Evolutionary conservation across 2,329 filamentous ascomycete species (phyloP), one percentile per base, ranked within the genome.

Genomic region (Aureobasidium sp.): DNA sequence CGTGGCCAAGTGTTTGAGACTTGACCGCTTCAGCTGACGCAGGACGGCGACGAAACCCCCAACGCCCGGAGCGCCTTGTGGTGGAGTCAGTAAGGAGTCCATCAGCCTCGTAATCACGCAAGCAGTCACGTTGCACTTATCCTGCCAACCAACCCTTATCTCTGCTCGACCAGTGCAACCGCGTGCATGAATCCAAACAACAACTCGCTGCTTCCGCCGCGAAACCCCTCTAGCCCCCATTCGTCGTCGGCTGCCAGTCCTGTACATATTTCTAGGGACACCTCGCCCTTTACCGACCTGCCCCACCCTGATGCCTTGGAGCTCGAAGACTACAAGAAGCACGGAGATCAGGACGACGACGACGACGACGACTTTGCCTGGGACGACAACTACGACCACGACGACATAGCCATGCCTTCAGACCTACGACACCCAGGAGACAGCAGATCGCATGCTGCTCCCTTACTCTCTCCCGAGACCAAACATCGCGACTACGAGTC

Each of bases 381-480:
- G 77, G 76, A 76, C 72, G 74, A 77, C 65, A 73, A 73, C 42
- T 66, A 69, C 44, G 66, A 67, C 59, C 64, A 66, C 42, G 64
- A 66, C 61, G 72, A 74, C 65, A 67, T 68, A 61, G 71, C 71
- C 63, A 81, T 81, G 78, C 78, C 78, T 52, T 80, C 78, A 2
- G 77, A 80, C 66, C 72, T 82, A 66, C 72, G 79, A 60, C 73
- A 77, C 22, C 67, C 70, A 24, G 31, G 31, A 33, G 75, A 75
- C 63, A 73, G 74, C 33, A 72, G 73, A 47, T 77, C 77, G 40
- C 75, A 81, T 60, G 75, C 80, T 47, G 64, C 69, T 65, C 84
- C 84, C 27, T 71, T 87, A 65, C 75, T 87, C 35, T 79, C 74
- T 24, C 64, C 72, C 39, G 74, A 76, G 42, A 50, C 31, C 60